Base-by-base conservation (phyloP, 31 red algal species). In the Odonthalia washingtoniensis region DNA sequence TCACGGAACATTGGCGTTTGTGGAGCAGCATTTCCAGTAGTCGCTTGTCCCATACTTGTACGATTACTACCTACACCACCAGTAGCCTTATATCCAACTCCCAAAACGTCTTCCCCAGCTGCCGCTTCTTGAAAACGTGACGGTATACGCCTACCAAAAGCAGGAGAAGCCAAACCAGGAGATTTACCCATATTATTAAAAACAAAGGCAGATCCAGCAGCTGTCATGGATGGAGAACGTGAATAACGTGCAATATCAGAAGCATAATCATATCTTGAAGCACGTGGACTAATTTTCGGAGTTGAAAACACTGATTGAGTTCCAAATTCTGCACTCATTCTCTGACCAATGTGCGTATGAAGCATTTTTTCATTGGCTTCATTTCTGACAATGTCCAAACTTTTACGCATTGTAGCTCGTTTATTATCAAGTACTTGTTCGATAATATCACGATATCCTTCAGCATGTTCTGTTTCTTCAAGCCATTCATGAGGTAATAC, bases 401-500 rank as follows among this genome's bases (percentile, higher is more conserved):
- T 92, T 70, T 78, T 75, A 39, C 89, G 43, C 1, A 39, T 79
- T 31, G 69, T 46, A 52, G 78, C 77, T 37, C 49, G 53, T n/a
- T 49, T 36, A 81, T 86, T 92, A 45, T 87, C 84, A 42, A 87
- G 40, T 3, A 93, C 60, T 49, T 93, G 90, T 46, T 87, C 90
- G 21, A 93, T 36, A 4, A 70, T 83, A 40, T 93, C 66, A 62
- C 72, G 77, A 60, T 87, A 93, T 38, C 78, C 90, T 1, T 70
- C 46, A n/a, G 49, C 78, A 45, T 93, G 90, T 0, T 69, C 69
- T 4, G 40, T 74, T 46, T 93, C 83, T 33, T 82, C 77, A 12
- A 93, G 40, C 93, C 93, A 95, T 43, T 82, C 81, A 12, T 46
- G 5, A 21, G 93, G 93, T 0, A 95, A 75, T 32, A 90, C 87